A percentile compares a stretch with the other conserved stretches of the same genome.
phyloP scores from a whole-genome alignment of 768 basidiomycete species.

The Lepiota brunneoincarnata region DNA sequence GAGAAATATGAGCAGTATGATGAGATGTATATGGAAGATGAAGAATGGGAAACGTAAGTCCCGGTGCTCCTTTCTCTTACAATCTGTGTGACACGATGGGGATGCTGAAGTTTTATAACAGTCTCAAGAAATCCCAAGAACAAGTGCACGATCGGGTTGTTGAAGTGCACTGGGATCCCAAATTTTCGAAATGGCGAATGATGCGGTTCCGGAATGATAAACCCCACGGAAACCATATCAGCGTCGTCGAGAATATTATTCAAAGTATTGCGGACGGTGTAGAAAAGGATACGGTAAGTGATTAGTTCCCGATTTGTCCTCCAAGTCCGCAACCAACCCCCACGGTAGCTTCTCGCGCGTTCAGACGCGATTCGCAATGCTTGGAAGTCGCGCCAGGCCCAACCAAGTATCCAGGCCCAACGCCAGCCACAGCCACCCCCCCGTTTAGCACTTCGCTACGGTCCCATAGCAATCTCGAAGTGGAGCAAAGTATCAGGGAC shows the following conservation, averaged over 20 bases:
- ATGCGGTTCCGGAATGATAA: constrained; percentile 96
- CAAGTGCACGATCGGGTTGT: constrained; percentile 93
- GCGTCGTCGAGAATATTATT: constrained; percentile 84
- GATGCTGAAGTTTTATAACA: constrained; percentile 26
- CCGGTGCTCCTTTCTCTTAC: neutral
- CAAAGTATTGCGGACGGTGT: constrained; percentile 93
- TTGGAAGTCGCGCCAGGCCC: constrained; percentile 68
- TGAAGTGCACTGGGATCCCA: constrained; percentile 88
- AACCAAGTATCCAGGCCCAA: constrained; percentile 21
- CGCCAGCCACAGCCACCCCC: constrained; percentile 22
- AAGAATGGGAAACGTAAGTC: constrained; percentile 90
- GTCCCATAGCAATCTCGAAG: constrained; percentile 57
- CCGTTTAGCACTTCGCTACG: constrained; percentile 51
- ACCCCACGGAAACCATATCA: constrained; percentile 83
- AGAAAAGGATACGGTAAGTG: constrained; percentile 79
- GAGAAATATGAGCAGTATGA: constrained; percentile 82
- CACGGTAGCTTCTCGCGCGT: constrained; percentile 63
- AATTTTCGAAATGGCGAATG: constrained; percentile 73
- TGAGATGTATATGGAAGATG: constrained; percentile 78
- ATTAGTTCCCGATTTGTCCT: neutral
- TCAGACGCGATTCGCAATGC: constrained; percentile 62
- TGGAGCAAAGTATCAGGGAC: constrained; percentile 80
- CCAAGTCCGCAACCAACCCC: neutral
- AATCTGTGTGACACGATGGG: neutral
- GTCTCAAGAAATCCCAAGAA: constrained; percentile 80